Percentiles rank a stretch among this genome's conserved stretches.
phyloP scores from a whole-genome alignment of 495 filamentous ascomycete species.

The Cercophora samala region DNA sequence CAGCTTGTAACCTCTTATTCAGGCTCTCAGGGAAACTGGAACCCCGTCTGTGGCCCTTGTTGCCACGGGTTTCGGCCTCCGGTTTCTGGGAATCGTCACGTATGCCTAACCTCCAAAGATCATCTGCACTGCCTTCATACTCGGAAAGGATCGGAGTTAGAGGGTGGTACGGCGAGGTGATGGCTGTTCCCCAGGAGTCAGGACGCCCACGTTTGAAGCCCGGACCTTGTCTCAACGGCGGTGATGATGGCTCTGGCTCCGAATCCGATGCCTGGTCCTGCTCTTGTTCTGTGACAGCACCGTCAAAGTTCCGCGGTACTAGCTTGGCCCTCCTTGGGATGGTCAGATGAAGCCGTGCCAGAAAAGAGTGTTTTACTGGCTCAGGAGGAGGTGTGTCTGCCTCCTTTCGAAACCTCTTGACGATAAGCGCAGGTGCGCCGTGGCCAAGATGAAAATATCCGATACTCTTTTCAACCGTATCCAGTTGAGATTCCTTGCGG shows the following conservation, averaged over 20 bases:
- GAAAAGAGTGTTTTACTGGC: constrained; percentile 29
- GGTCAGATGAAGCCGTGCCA: constrained; percentile 35
- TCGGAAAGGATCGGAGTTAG: constrained; percentile 13
- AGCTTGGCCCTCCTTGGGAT: constrained; percentile 31
- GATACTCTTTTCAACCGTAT: constrained; percentile 35
- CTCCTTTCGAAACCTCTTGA: constrained; percentile 36
- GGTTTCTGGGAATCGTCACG: constrained; percentile 28
- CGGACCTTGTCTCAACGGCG: not conserved
- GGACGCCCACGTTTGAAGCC: constrained; percentile 8
- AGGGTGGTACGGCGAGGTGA: constrained; percentile 3
- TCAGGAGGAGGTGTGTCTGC: constrained; percentile 19
- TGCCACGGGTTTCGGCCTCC: constrained; percentile 13
- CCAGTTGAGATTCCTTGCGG: constrained; percentile 28
- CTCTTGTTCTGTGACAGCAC: constrained; percentile 4
- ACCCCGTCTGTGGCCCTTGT: constrained; percentile 13
- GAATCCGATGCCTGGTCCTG: not conserved
- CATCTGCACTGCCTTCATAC: constrained; percentile 20
- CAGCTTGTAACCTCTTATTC: not conserved
- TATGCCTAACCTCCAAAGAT: constrained; percentile 25
- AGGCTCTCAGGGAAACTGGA: constrained; percentile 11
- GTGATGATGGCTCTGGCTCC: constrained; percentile 2
- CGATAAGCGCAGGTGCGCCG: constrained; percentile 27
- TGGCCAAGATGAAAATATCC: constrained; percentile 29
- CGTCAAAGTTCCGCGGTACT: constrained; percentile 22
- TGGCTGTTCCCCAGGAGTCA: constrained; percentile 12